A percentile compares a stretch with the other conserved stretches of the same genome.
phyloP scores from a whole-genome alignment of 1,284 basidiomycete genomes.

The Hortiboletus rubellus region DNA sequence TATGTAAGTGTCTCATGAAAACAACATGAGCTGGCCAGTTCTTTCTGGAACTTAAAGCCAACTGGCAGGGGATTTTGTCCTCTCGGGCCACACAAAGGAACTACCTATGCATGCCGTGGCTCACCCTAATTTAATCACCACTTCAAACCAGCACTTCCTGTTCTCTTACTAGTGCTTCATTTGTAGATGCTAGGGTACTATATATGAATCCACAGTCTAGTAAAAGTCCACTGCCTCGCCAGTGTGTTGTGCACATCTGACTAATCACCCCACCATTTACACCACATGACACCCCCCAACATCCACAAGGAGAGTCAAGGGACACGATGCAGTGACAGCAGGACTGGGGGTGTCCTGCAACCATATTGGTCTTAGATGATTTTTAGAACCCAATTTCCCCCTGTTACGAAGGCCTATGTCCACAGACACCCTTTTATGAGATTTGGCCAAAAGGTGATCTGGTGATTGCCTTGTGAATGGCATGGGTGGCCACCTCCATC shows the following conservation, averaged over 20 bases:
- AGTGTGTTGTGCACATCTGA: background rate
- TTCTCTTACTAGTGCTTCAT: slow-evolving; percentile 7
- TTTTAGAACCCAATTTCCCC: slow-evolving; percentile 4
- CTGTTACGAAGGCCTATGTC: background rate
- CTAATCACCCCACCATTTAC: slow-evolving; percentile 1
- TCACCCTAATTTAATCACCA: background rate
- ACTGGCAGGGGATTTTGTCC: slow-evolving; percentile 5
- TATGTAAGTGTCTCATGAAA: background rate
- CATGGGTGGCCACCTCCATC: background rate
- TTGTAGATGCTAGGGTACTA: background rate
- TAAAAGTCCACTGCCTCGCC: slow-evolving; percentile 5
- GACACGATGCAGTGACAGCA: background rate
- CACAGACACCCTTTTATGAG: background rate
- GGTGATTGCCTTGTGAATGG: background rate
- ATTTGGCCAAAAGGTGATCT: background rate
- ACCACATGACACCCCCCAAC: background rate
- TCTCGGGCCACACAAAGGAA: slow-evolving; percentile 2
- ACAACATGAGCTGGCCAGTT: slow-evolving; percentile 2
- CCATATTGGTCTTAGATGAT: slow-evolving; percentile 2
- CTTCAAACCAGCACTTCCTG: background rate
- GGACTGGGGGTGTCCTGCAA: background rate
- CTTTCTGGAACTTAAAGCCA: background rate
- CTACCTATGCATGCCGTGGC: background rate
- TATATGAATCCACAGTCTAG: background rate
- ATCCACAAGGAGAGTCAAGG: no score